phyloP scores from a whole-genome alignment of 192 early-diverging fungal genomes.

The Linnemannia elongata region DNA sequence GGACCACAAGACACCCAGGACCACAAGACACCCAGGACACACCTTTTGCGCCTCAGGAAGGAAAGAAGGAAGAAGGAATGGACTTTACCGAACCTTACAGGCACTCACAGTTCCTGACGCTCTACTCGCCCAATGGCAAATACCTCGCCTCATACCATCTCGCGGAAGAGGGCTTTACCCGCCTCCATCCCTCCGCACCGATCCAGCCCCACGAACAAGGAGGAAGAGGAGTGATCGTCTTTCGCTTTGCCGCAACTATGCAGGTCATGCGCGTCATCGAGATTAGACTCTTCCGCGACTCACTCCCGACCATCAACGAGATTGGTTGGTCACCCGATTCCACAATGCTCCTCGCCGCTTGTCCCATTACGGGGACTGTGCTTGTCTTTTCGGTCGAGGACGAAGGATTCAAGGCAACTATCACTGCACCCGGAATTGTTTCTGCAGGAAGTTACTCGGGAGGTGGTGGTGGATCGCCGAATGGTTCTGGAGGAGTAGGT shows the following conservation, averaged over 20 bases:
- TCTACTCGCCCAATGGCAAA: slow-evolving; percentile 73
- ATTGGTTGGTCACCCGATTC: slow-evolving; percentile 80
- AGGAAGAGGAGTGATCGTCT: slow-evolving; percentile 73
- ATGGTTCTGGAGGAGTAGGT: slow-evolving; percentile 39
- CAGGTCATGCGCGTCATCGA: slow-evolving; percentile 72
- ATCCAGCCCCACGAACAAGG: slow-evolving; percentile 49
- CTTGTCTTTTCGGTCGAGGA: slow-evolving; percentile 73
- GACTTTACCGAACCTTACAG: slow-evolving; percentile 80
- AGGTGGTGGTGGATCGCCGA: slow-evolving; percentile 45
- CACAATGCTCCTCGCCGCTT: slow-evolving; percentile 66
- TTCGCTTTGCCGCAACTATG: slow-evolving; percentile 76
- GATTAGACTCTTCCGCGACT: slow-evolving; percentile 63
- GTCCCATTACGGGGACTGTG: slow-evolving; percentile 58
- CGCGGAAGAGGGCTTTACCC: slow-evolving; percentile 45
- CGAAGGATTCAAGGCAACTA: slow-evolving; percentile 48
- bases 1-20: no score
- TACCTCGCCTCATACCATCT: slow-evolving; percentile 76
- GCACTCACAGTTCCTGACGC: slow-evolving; percentile 65
- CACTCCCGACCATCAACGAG: slow-evolving; percentile 38
- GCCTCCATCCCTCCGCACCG: slow-evolving; percentile 45
- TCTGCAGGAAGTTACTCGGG: neutral
- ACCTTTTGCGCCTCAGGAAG: neutral
- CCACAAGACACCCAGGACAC: neutral
- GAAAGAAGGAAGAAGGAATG: slow-evolving; percentile 40
- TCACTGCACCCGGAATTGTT: slow-evolving; percentile 39